phyloP scores from a whole-genome alignment of 371 early-diverging fungal species.

The Mucor piriformis region DNA sequence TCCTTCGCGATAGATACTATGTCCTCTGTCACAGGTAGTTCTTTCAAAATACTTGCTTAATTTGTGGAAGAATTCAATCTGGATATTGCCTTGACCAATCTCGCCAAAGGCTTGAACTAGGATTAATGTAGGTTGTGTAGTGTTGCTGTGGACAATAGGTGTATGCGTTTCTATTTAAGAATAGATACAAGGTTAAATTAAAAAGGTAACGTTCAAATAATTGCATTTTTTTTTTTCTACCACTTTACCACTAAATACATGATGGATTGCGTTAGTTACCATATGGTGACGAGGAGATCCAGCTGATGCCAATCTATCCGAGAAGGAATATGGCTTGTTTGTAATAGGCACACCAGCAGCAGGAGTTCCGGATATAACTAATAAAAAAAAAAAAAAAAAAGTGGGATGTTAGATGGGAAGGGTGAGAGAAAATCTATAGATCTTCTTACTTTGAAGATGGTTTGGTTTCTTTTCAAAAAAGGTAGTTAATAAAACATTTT shows the following conservation, averaged over 20 bases:
- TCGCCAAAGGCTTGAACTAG: constrained; percentile 74
- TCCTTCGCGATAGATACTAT: constrained; percentile 71
- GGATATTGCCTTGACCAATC: constrained; percentile 29
- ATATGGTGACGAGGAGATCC: constrained; percentile 45
- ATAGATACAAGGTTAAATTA: not conserved
- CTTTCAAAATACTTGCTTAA: constrained; percentile 69
- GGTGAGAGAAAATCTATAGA: not conserved
- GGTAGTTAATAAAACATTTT: constrained; percentile 79
- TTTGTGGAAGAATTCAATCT: constrained; percentile 59
- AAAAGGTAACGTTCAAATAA: not conserved
- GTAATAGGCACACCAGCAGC: constrained; percentile 1
- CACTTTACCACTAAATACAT: constrained; percentile 44
- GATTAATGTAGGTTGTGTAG: constrained; percentile 59
- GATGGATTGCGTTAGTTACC: constrained; percentile 40
- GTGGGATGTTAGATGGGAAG: too few species aligned
- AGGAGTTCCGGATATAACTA: constrained; percentile 5
- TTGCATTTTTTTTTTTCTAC: too few species aligned
- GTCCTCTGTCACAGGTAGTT: constrained; percentile 48
- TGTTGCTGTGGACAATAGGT: constrained; percentile 34
- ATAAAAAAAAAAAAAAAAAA: not conserved
- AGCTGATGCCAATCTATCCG: constrained; percentile 16
- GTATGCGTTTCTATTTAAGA: constrained; percentile 19
- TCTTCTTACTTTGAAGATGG: constrained; percentile 21
- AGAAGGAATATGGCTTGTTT: constrained; percentile 7
- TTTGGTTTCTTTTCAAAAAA: constrained; percentile 60